Conservation (phyloP, 352 stramenopile species). For the Blastocystis sp. region DNA sequence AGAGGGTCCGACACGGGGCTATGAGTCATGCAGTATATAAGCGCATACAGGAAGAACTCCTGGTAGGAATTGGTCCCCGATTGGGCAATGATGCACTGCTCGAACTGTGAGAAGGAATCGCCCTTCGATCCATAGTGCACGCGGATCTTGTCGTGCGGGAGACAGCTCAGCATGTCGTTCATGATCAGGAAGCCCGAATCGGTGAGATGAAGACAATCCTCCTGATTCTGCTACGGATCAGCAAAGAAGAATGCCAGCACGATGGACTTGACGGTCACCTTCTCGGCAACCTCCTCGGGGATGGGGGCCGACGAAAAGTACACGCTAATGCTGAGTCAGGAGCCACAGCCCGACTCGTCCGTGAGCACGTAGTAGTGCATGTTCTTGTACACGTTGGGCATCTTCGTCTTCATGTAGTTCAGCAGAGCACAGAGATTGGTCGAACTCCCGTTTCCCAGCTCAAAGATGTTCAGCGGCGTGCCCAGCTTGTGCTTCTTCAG, state of each 20-base stretch:
- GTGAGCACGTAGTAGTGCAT: slow-evolving; percentile 33
- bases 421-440: slow-evolving; percentile 4
- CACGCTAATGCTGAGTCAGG: neutral
- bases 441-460: slow-evolving; percentile 19
- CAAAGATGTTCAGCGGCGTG: slow-evolving; percentile 28
- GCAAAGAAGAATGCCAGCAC: neutral
- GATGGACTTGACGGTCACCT: neutral
- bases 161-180: slow-evolving; percentile 31
- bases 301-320: slow-evolving; percentile 29
- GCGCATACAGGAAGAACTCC: slow-evolving; percentile 12
- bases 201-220: slow-evolving; percentile 31
- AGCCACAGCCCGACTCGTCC: neutral
- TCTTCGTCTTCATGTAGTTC: slow-evolving; percentile 34
- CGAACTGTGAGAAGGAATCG: slow-evolving; percentile 7
- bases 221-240: neutral
- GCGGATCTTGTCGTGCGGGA: slow-evolving; percentile 52
- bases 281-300: slow-evolving; percentile 15
- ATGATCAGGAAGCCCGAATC: slow-evolving; percentile 39
- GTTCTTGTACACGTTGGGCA: slow-evolving; percentile 60
- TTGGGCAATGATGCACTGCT: slow-evolving; percentile 20
- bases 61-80: neutral
- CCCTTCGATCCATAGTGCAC: slow-evolving; percentile 36
- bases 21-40: neutral
- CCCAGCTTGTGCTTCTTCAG: slow-evolving; percentile 46
- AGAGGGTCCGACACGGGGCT: slow-evolving; percentile 45